These are phyloP conservation scores for Trichoderma atrobrunneum DNA, from an alignment of 2,329 filamentous ascomycete species.

Conservation along the genomic window DNA sequence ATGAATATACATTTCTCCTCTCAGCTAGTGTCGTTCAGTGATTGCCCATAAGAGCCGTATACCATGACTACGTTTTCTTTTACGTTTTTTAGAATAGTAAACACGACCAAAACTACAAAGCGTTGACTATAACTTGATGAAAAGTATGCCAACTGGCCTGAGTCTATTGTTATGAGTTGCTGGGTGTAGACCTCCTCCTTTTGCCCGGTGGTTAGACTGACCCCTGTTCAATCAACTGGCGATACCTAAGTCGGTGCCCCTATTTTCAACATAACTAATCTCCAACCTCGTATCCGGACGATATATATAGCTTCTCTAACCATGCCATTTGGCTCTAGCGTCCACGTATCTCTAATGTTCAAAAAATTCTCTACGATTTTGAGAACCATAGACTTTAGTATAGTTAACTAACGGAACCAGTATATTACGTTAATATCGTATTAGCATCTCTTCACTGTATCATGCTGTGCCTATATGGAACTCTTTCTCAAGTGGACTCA, in stretches of 20 bases:
- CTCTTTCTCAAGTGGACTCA: neutral
- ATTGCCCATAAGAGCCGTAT: neutral
- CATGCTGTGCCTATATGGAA: neutral
- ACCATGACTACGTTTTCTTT: neutral
- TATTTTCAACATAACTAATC: neutral
- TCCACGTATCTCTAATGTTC: neutral
- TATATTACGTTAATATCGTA: neutral
- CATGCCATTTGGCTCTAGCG: too few relatives aligned
- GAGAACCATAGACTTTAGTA: neutral
- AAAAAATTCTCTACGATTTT: neutral
- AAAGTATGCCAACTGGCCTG: too few relatives aligned
- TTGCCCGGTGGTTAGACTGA: too few relatives aligned
- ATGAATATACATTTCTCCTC: neutral
- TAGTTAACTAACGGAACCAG: too few relatives aligned
- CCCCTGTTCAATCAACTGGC: too few relatives aligned
- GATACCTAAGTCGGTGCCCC: too few relatives aligned
- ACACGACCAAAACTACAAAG: neutral
- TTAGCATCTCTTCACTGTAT: neutral
- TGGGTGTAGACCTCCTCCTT: too few relatives aligned
- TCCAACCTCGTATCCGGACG: neutral
- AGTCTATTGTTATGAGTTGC: too few relatives aligned
- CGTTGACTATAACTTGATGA: neutral
- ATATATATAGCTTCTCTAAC: neutral
- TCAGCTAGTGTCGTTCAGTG: neutral
- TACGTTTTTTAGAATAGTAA: neutral